phyloP scores from a whole-genome alignment of 2,329 filamentous ascomycete genomes.

The Pseudocercospora macadamiae region DNA sequence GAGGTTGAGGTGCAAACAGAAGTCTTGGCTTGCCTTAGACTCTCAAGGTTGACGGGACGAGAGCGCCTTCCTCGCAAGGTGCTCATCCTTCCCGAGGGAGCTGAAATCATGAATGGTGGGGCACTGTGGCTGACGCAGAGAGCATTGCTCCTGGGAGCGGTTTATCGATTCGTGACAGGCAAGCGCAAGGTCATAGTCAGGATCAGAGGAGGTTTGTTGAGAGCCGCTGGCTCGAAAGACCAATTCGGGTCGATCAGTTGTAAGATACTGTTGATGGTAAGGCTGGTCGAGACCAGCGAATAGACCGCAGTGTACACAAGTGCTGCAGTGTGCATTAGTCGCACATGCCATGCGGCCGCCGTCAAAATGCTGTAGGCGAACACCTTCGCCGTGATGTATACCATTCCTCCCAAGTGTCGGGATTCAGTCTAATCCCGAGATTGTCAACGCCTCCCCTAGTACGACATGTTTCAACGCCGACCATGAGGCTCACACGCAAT shows the following conservation, averaged over 20 bases:
- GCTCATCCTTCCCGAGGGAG: neutral
- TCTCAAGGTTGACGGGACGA: neutral
- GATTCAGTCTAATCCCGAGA: neutral
- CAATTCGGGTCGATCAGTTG: no score
- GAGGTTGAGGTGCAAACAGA: neutral
- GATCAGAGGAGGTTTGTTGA: no score
- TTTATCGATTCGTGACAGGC: neutral
- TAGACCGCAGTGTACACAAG: neutral
- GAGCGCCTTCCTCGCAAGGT: no score
- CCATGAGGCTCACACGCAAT: neutral
- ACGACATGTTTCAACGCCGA: neutral
- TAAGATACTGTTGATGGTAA: no score
- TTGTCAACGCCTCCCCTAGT: no score
- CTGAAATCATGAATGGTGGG: neutral
- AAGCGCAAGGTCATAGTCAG: no score
- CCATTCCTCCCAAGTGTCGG: neutral
- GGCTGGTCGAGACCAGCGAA: slow-evolving; percentile 5
- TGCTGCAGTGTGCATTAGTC: slow-evolving; percentile 4
- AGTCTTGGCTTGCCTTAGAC: neutral
- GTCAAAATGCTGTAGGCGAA: slow-evolving; percentile 5
- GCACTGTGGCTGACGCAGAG: slow-evolving; percentile 4
- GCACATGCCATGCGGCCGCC: slow-evolving; percentile 7
- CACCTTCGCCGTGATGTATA: neutral
- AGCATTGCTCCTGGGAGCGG: neutral
- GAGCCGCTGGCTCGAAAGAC: no score